A percentile compares a stretch with the other conserved stretches of the same genome.
Conservation (phyloP, 331 rosid genomes). For the Cydonia oblonga region DNA sequence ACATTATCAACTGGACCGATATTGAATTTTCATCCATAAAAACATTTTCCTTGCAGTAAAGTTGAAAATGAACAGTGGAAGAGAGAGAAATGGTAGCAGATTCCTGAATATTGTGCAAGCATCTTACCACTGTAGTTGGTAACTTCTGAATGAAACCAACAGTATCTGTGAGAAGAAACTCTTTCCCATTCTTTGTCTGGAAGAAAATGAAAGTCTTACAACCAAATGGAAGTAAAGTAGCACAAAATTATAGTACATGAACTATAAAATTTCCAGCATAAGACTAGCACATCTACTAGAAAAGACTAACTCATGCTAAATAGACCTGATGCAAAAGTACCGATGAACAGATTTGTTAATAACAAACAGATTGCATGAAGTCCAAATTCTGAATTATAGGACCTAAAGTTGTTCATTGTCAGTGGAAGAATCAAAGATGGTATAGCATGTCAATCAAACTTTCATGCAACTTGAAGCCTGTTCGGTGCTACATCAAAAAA, state of each 20-base stretch:
- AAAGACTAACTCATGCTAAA: neutral
- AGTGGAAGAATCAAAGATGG: neutral
- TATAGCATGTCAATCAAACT: neutral
- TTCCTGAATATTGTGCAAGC: slow-evolving; percentile 5
- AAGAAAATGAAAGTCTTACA: slow-evolving; percentile 18
- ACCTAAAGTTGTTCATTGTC: neutral
- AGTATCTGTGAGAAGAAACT: slow-evolving; percentile 87
- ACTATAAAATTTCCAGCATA: neutral
- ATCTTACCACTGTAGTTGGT: slow-evolving; percentile 85
- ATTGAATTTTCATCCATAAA: neutral
- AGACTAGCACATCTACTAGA: neutral
- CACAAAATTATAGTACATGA: slow-evolving; percentile 5
- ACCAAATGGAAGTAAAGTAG: slow-evolving; percentile 6
- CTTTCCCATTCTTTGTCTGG: slow-evolving; percentile 86
- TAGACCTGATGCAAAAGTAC: neutral
- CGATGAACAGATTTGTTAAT: neutral
- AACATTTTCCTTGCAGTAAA: slow-evolving; percentile 8
- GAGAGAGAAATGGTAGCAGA: slow-evolving; percentile 1
- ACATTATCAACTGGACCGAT: slow-evolving; percentile 2
- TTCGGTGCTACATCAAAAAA: neutral
- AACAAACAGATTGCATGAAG: neutral
- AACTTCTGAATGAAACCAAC: slow-evolving; percentile 98
- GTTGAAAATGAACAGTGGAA: neutral
- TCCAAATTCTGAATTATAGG: neutral
- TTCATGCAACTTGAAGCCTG: neutral